Evolutionary conservation across 1,284 basidiomycete species (phyloP).

Genomic region (Pyrrhoderma lamaoense): DNA sequence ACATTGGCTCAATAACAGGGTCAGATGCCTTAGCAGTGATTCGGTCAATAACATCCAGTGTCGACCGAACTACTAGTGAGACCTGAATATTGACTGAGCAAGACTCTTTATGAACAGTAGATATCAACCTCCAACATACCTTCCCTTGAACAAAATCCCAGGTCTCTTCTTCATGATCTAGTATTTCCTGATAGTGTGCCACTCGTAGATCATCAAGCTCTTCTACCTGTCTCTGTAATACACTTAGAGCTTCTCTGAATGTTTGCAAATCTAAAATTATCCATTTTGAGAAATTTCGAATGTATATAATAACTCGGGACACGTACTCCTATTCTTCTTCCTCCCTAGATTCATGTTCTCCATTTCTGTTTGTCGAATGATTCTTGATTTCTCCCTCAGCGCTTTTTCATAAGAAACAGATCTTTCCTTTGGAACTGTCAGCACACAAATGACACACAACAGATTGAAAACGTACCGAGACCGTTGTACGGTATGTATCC

Average conservation of each 20-base stretch:
- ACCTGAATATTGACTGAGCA: constrained; percentile 33
- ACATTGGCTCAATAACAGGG: constrained; percentile 84
- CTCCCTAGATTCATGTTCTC: constrained; percentile 66
- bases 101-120: not conserved
- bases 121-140: constrained; percentile 37
- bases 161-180: constrained; percentile 88
- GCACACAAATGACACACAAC: not conserved
- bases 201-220: constrained; percentile 77
- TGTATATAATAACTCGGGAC: constrained; percentile 5
- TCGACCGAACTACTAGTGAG: constrained; percentile 69
- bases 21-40: constrained; percentile 91
- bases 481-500: constrained; percentile 70
- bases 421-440: constrained; percentile 48
- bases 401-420: constrained; percentile 74
- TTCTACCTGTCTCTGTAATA: constrained; percentile 85
- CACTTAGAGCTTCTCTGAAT: constrained; percentile 76
- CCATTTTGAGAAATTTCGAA: not conserved
- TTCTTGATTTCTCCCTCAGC: constrained; percentile 73
- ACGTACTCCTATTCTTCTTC: constrained; percentile 74
- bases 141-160: constrained; percentile 88
- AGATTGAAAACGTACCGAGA: constrained; percentile 45
- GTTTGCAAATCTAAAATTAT: constrained; percentile 64
- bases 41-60: constrained; percentile 76
- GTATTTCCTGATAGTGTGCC: constrained; percentile 78
- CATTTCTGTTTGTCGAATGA: constrained; percentile 86